Evolutionary conservation across 345 rosid species (phyloP).

Genomic region (Lepidium africanum): DNA sequence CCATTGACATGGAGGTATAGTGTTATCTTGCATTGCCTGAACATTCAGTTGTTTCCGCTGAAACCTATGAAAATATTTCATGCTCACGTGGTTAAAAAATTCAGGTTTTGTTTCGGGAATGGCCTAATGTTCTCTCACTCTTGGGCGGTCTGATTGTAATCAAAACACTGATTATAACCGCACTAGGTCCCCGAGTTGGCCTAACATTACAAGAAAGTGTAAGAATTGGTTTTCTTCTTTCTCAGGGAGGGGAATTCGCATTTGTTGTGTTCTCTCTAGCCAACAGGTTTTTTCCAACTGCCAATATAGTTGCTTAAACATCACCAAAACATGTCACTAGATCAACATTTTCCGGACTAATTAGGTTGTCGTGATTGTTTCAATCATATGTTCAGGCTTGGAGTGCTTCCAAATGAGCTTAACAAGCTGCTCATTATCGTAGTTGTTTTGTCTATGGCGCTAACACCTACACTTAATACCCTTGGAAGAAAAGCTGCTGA

Average conservation of each 20-base stretch:
- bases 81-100: slow-evolving; percentile 3
- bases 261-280: slow-evolving; percentile 94
- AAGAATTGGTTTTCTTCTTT: slow-evolving; percentile 82
- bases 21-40: background rate
- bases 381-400: slow-evolving; percentile 51
- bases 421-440: slow-evolving; percentile 95
- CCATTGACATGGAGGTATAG: slow-evolving; percentile 85
- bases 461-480: slow-evolving; percentile 86
- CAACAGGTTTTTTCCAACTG: slow-evolving; percentile 48
- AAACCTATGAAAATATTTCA: background rate
- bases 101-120: slow-evolving; percentile 83
- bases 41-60: background rate
- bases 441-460: slow-evolving; percentile 92
- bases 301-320: background rate
- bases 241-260: slow-evolving; percentile 98
- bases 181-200: slow-evolving; percentile 93
- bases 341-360: background rate
- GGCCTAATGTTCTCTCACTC: slow-evolving; percentile 93
- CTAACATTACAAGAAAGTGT: slow-evolving; percentile 84
- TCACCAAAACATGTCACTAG: background rate
- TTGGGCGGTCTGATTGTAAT: slow-evolving; percentile 81
- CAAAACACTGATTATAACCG: slow-evolving; percentile 83
- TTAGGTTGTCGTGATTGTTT: slow-evolving; percentile 3
- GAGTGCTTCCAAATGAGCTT: slow-evolving; percentile 95
- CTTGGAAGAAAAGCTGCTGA: slow-evolving; percentile 81